Percentiles rank a stretch among this genome's conserved stretches.
Conservation (phyloP, 73 alveolate species). For the Tetrahymena malaccensis region DNA sequence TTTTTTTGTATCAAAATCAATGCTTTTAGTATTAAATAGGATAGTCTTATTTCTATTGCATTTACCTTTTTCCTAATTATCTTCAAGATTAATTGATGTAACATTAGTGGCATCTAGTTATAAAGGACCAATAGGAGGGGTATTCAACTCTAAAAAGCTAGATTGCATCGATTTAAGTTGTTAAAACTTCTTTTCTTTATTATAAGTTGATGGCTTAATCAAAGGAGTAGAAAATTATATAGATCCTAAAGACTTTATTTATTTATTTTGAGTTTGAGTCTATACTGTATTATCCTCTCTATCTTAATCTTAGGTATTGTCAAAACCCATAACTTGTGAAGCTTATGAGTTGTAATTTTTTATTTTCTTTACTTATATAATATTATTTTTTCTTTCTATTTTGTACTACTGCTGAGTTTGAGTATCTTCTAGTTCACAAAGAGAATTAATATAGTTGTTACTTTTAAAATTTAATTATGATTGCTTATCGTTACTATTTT, state of each 20-base stretch:
- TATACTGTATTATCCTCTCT: neutral
- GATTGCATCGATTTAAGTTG: neutral
- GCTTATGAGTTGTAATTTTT: neutral
- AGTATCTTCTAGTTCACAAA: neutral
- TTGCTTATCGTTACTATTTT: neutral
- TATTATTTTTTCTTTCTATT: neutral
- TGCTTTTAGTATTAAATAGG: neutral
- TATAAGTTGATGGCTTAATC: neutral
- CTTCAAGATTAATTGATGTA: neutral
- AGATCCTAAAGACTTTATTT: neutral
- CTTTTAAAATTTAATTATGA: neutral
- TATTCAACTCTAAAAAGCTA: neutral
- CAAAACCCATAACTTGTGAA: neutral
- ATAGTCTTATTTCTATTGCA: too few species aligned
- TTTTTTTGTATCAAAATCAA: neutral
- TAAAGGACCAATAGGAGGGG: neutral
- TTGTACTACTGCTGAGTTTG: neutral
- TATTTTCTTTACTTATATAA: neutral
- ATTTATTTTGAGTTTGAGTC: neutral
- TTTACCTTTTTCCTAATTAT: neutral
- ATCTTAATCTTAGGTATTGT: neutral
- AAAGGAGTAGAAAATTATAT: neutral
- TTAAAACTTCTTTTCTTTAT: neutral
- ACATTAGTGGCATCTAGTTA: neutral
- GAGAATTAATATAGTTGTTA: neutral